Percentiles rank a stretch among this genome's conserved stretches.
Evolutionary conservation across 768 basidiomycete genomes (phyloP).

Genomic region (Baorangia bicolor): DNA sequence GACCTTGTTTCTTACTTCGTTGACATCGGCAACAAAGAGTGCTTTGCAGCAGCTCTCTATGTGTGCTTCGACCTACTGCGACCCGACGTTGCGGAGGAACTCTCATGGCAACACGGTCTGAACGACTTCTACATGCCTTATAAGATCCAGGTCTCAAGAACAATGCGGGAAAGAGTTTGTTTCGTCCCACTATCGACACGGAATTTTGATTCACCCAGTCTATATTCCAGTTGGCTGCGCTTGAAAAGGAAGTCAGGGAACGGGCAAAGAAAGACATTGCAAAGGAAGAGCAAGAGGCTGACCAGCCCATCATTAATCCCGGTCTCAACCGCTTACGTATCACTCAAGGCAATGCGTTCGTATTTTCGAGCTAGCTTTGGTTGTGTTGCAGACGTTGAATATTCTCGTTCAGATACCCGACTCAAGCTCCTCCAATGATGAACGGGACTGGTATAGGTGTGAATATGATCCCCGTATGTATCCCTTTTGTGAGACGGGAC

Average conservation of each 20-base stretch:
- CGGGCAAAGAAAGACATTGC: conserved; percentile 80
- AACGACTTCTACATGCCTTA: conserved; percentile 99
- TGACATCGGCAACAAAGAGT: conserved; percentile 98
- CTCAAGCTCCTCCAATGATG: conserved; percentile 57
- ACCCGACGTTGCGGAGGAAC: conserved; percentile 88
- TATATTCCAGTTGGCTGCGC: conserved; percentile 54
- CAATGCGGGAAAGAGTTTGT: conserved; percentile 69
- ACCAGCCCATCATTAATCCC: conserved; percentile 86
- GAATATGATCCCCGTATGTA: conserved; percentile 62
- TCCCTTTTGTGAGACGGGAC: background rate
- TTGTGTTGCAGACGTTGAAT: conserved; percentile 2
- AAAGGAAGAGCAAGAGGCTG: conserved; percentile 88
- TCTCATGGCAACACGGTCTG: conserved; percentile 94
- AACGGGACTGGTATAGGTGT: conserved; percentile 51
- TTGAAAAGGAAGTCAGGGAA: conserved; percentile 91
- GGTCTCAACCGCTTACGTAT: conserved; percentile 63
- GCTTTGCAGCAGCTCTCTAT: conserved; percentile 87
- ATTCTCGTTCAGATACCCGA: conserved; percentile 46
- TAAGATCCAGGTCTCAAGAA: conserved; percentile 82
- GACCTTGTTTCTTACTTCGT: conserved; percentile 96
- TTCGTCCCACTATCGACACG: background rate
- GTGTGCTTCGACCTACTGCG: conserved; percentile 95
- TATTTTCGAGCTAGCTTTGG: background rate
- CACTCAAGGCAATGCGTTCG: conserved; percentile 70
- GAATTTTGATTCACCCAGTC: conserved; percentile 6